Conservation (phyloP, 2,329 filamentous ascomycete species). For the Trichoderma atroviride region DNA sequence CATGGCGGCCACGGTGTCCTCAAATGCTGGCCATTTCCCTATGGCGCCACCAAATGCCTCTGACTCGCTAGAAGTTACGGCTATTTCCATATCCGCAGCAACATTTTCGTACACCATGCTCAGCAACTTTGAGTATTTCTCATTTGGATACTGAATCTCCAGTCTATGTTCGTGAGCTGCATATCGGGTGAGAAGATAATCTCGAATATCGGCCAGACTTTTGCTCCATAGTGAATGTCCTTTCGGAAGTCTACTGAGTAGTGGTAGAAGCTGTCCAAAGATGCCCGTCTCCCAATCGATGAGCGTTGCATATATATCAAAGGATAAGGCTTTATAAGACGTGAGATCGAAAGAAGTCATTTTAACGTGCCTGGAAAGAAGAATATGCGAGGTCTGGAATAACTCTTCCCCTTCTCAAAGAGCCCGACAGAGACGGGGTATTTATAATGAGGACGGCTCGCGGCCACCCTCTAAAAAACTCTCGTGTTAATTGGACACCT, state of each 20-base stretch:
- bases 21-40: constrained; percentile 58
- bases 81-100: constrained; percentile 44
- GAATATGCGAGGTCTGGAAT: not conserved
- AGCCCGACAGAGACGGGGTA: not conserved
- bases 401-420: too few species aligned
- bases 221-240: constrained; percentile 30
- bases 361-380: not conserved
- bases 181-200: constrained; percentile 34
- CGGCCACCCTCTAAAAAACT: not conserved
- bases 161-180: constrained; percentile 51
- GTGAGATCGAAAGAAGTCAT: constrained; percentile 18
- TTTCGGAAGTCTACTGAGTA: constrained; percentile 35
- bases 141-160: constrained; percentile 54
- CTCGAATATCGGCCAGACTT: constrained; percentile 43
- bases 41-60: constrained; percentile 53
- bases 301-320: constrained; percentile 78
- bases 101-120: constrained; percentile 47
- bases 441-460: not conserved
- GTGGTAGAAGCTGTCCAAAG: constrained; percentile 52
- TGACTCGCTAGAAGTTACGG: constrained; percentile 41
- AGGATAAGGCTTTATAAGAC: constrained; percentile 53
- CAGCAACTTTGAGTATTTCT: constrained; percentile 62
- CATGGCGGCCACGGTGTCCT: constrained; percentile 58
- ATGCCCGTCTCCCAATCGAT: constrained; percentile 75
- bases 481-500: not conserved